Base-by-base conservation (phyloP, 768 basidiomycete genomes). In the Lyophyllum semitale region DNA sequence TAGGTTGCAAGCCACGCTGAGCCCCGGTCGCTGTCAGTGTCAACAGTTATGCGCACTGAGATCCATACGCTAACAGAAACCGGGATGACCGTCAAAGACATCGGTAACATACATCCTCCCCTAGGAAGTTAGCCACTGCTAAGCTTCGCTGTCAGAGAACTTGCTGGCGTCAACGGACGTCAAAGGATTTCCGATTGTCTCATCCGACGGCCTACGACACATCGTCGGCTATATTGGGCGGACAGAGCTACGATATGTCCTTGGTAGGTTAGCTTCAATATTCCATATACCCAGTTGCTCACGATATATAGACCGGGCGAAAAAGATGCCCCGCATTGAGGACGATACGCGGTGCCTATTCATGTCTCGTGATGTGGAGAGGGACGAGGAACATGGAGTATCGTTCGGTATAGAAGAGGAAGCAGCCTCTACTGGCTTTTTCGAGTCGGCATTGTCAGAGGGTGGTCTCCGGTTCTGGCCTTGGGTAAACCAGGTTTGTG, bases 141-240 rank as follows among this genome's bases (percentile, higher is more conserved):
- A 29, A 27, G 11, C 26, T 29, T 26, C n/a, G 26, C 44, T 8
- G n/a, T 17, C 48, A 94, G 95, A 95, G 71, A 76, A 77, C 17
- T 79, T 87, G 27, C 77, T 98, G 12, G 79, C 83, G 23, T 79
- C 81, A 38, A 90, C 89, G 0, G 77, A 84, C 47, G 90, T 93
- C 62, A 91, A 95, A 69, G 95, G 96, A 0, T 98, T 95, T 73
- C 97, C 97, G 0, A 83, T 99, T 41, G 81, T 97, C 25, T 82
- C 85, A 26, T 76, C 82, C 22, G 78, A 85, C 65, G 75, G 82
- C 25, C 76, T 76, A 58, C 66, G 76, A 49, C 86, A 82, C 11
- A 78, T 98, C 18, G 72, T 87, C 2, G 97, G 96, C 6, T 96
- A 96, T 71, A 91, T 98, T 59, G 89, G 91, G 12, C 82, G 95